Base-by-base conservation (phyloP, 1,284 basidiomycete species). In the Ustilago cynodontis region DNA sequence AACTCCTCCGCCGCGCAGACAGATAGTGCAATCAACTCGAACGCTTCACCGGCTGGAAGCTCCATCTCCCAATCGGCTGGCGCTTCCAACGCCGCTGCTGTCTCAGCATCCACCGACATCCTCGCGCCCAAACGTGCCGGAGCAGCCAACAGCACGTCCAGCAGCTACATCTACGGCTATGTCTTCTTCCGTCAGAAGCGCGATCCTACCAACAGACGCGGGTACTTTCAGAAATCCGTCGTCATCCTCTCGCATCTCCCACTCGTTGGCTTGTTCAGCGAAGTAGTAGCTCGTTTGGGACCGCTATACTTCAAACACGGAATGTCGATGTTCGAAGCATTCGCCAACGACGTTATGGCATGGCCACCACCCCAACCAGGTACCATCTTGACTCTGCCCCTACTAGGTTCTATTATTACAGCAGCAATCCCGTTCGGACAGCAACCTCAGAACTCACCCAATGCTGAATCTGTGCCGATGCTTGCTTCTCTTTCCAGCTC, bases 241-340 rank as follows among this genome's bases (percentile, higher is more conserved):
- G 93, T 96, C 24, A 90, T 96, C 35, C 88, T 97, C 10, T 92
- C 94, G 0, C 91, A 93, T 68, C 90, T 93, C 47, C 91, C 93
- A 76, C 94, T 93, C 83, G 93, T 95, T 0, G 89, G 93, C 0
- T 87, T 99, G 9, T 98, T 94, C 86, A 89, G 90, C 39, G 88
- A 90, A 18, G 86, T 95, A 6, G 88, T 92, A 13, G 88, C 89
- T 18, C 89, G 90, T 50, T 89, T 97, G 37, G 94, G 94, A 0
- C 73, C 82, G 22, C 57, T 79, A 6, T 85, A 82, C 65, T 85
- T 84, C 61, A 81, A 83, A 51, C 78, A 80, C 50, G 83, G 83
- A 31, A 74, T 81, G 65, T 66, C 78, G 29, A 82, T 81, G 71
- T 74, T 85, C 35, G 83, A 85, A 59, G 71, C 82, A 10, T 80